These are phyloP conservation scores for Trametes villosa DNA, from an alignment of 768 basidiomycete species.

Conservation along the genomic window DNA sequence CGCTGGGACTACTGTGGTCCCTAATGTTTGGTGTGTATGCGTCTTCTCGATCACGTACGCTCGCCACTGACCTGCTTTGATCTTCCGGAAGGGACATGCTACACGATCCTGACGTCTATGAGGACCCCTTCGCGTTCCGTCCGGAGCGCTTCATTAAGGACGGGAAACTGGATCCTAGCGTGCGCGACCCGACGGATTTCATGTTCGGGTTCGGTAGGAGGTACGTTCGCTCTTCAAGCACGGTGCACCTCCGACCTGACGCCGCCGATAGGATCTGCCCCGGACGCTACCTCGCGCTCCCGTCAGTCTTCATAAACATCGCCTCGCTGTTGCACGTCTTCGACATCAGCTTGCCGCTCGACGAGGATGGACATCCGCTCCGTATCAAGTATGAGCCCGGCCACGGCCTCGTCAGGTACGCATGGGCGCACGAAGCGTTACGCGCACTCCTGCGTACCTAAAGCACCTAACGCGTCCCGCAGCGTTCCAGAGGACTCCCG, in stretches of 20 bases:
- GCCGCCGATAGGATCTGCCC: conserved; percentile 15
- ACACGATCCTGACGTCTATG: conserved; percentile 12
- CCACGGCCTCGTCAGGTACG: conserved; percentile 3
- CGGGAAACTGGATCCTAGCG: not conserved
- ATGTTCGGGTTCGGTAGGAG: conserved; percentile 19
- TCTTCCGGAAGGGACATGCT: conserved; percentile 1
- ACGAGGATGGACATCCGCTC: conserved; percentile 4
- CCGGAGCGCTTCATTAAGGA: conserved; percentile 18
- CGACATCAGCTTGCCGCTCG: conserved; percentile 15
- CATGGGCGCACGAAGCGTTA: too few species aligned
- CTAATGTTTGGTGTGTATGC: conserved; percentile 33
- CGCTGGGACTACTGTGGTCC: conserved; percentile 26
- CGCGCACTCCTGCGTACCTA: too few species aligned
- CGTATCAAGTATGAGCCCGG: not conserved
- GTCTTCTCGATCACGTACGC: too few species aligned
- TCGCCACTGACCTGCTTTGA: too few species aligned
- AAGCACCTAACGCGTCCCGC: too few species aligned
- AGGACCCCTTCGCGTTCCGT: conserved; percentile 8
- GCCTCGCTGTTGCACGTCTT: conserved; percentile 19
- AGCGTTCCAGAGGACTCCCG: too few species aligned
- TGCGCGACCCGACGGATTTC: conserved; percentile 6
- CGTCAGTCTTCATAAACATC: conserved; percentile 14
- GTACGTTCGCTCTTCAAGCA: not conserved
- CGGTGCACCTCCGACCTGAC: not conserved
- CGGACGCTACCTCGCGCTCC: conserved; percentile 16